Evolutionary conservation across 768 basidiomycete genomes (phyloP), one percentile per base, ranked within the genome.

Genomic region (Paxillus involutus): DNA sequence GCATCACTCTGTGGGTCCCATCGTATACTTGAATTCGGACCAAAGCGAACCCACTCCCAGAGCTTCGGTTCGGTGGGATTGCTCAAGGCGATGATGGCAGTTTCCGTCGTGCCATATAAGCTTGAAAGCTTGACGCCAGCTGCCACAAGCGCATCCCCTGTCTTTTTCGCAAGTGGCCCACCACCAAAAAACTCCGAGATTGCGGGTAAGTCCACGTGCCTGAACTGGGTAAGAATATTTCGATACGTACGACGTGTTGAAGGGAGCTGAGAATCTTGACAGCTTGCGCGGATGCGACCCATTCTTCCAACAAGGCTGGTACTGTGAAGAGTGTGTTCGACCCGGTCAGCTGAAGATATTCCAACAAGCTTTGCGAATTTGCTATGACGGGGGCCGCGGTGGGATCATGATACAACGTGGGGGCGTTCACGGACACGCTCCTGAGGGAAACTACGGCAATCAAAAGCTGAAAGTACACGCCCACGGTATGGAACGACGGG

Each of bases 81-180:
- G 2, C 56, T 60, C 16, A 59, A 44, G 0, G 59, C 24, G 0
- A 64, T 63, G 9, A 70, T 46, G 0, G 57, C 47, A 32, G 70
- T 63, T 52, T 79, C 77, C 0, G 74, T 80, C 16, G 51, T 60
- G n/a, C 78, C 77, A 45, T 78, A 78, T 0, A 69, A 41, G 1
- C 64, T 49, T 10, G 50, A 33, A 2, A 78, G 39, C 11, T 62
- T 65, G 6, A 79, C 72, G 0, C 78, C 75, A 0, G 69, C 59
- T 5, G 56, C 53, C 8, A 65, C 63, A n/a, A 79, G 53, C 5
- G 49, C 53, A 30, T 77, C 68, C 0, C 76, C 79, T 3, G 72
- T 59, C 51, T 67, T 70, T 4, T 63, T 55, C 2, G 77, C 58
- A 3, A 79, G 60, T 0, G 75, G 64, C 0, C 75, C 76, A 21